Evolutionary conservation across 2,329 filamentous ascomycete genomes (phyloP).

Genomic region (Plectosphaerella cucumerina): DNA sequence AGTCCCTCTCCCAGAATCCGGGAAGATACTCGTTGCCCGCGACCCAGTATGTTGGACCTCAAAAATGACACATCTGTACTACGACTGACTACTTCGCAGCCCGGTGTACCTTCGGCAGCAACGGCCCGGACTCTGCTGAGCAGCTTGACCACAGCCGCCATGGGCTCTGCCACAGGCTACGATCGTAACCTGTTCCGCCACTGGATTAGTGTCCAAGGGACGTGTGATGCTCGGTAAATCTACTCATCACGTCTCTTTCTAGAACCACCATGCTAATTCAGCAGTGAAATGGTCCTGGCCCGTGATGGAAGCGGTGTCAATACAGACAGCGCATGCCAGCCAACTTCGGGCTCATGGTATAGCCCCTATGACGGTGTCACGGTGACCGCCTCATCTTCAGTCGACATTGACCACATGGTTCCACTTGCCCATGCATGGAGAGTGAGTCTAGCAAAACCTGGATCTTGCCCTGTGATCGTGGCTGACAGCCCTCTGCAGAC

Average conservation of each 20-base stretch:
- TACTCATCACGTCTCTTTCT: not conserved
- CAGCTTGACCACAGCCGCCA: conserved; percentile 51
- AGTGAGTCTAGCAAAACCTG: conserved; percentile 31
- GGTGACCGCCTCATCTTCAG: conserved; percentile 62
- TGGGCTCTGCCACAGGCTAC: conserved; percentile 54
- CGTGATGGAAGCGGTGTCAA: conserved; percentile 64
- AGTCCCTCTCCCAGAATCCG: not conserved
- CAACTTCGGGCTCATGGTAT: conserved; percentile 63
- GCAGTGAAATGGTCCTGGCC: conserved; percentile 24
- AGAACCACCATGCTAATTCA: conserved; percentile 60
- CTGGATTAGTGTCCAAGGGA: conserved; percentile 62
- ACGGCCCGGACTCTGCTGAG: conserved; percentile 55
- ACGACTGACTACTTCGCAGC: conserved; percentile 24
- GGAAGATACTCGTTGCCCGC: not conserved
- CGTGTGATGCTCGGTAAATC: conserved; percentile 62
- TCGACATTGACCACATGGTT: conserved; percentile 82
- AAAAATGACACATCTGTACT: too few species aligned
- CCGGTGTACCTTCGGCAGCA: conserved; percentile 58
- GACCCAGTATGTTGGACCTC: not conserved
- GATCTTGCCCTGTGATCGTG: not conserved
- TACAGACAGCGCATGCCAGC: conserved; percentile 54
- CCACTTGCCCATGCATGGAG: conserved; percentile 78
- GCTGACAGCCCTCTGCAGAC: conserved; percentile 38
- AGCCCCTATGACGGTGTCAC: conserved; percentile 70
- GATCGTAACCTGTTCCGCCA: conserved; percentile 65